Percentiles rank a stretch among this genome's conserved stretches.
phyloP scores from a whole-genome alignment of 208 protist genomes.

The Porcisia deanei region DNA sequence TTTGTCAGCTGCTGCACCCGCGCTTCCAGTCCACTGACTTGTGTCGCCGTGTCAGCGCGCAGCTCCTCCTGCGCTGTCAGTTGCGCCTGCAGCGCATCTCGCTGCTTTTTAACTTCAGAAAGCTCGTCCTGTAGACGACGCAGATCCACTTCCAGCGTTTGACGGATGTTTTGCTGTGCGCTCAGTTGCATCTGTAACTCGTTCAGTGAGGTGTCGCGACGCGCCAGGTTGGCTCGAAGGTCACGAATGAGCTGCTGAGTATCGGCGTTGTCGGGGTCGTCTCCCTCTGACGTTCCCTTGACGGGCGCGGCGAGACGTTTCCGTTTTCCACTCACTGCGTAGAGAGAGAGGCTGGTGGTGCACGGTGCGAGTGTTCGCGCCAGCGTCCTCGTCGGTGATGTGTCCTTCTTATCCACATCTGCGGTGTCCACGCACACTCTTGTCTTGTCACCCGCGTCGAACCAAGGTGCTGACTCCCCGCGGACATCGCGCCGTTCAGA shows the following conservation, averaged over 20 bases:
- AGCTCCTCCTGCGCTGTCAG: conserved; percentile 16
- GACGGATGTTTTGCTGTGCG: conserved; percentile 27
- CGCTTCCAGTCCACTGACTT: background rate
- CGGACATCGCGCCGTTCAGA: background rate
- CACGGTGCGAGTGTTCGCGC: background rate
- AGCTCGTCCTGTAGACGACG: conserved; percentile 22
- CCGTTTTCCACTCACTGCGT: conserved; percentile 6
- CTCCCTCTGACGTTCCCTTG: background rate
- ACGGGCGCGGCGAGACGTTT: background rate
- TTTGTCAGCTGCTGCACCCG: conserved; percentile 9
- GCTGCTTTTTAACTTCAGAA: conserved; percentile 34
- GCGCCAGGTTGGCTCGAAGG: conserved; percentile 71
- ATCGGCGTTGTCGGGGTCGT: conserved; percentile 22
- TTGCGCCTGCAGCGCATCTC: conserved; percentile 25
- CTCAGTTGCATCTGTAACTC: conserved; percentile 47
- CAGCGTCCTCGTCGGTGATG: background rate
- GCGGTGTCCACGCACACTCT: background rate
- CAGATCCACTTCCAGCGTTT: conserved; percentile 30
- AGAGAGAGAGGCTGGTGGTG: conserved; percentile 3
- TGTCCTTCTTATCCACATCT: background rate
- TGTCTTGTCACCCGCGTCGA: background rate
- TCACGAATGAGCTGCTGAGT: conserved; percentile 51
- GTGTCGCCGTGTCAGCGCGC: background rate
- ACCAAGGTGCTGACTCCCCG: background rate
- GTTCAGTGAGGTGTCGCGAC: conserved; percentile 70